These are phyloP conservation scores for Candida morakotiae DNA, from an alignment of 805 yeast genomes.

Conservation along the genomic window DNA sequence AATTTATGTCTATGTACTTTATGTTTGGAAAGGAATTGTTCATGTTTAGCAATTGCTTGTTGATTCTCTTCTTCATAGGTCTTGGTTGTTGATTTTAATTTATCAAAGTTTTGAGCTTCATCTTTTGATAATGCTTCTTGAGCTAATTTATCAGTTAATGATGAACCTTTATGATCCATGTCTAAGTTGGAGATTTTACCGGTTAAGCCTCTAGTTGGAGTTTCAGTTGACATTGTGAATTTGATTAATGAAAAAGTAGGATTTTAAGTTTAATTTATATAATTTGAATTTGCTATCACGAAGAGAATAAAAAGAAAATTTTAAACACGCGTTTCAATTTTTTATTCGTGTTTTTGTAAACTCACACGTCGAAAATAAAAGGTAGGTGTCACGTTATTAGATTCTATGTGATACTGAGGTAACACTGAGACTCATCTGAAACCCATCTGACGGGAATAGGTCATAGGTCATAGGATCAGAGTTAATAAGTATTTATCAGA, in stretches of 20 bases:
- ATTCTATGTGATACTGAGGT: too few species aligned
- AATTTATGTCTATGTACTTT: constrained; percentile 68
- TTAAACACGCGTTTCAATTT: constrained; percentile 1
- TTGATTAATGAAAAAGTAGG: background rate
- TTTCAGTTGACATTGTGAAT: constrained; percentile 46
- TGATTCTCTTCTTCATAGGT: constrained; percentile 14
- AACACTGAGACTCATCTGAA: too few species aligned
- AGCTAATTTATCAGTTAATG: constrained; percentile 41
- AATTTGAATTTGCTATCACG: background rate
- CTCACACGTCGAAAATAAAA: too few species aligned
- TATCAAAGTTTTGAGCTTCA: constrained; percentile 16
- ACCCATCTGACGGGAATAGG: too few species aligned
- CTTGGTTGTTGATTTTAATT: constrained; percentile 11
- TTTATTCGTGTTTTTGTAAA: background rate
- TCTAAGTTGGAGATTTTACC: constrained; percentile 40
- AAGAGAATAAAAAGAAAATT: background rate
- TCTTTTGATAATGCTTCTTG: constrained; percentile 37
- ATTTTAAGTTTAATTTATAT: constrained; percentile 1
- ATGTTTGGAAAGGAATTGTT: constrained; percentile 56
- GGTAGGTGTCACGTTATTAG: too few species aligned
- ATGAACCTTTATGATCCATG: constrained; percentile 29
- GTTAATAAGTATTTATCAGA: too few species aligned
- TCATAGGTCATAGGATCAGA: too few species aligned
- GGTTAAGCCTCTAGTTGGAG: constrained; percentile 49
- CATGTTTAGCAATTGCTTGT: constrained; percentile 38